Base-by-base conservation (phyloP, 225 moss, liverwort and hornwort species). In the Polytrichum commune region DNA sequence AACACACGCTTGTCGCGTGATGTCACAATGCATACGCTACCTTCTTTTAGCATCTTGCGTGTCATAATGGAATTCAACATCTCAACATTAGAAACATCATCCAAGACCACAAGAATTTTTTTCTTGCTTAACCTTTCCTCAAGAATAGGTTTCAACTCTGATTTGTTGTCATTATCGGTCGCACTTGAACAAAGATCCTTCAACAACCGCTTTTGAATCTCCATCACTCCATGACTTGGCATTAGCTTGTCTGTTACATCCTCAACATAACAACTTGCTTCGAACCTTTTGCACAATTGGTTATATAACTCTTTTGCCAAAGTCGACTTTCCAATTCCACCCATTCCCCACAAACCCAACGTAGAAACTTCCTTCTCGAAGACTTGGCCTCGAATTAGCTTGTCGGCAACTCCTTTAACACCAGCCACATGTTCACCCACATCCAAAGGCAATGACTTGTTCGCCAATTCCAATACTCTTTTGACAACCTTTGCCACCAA, bases 311-410 rank as follows among this genome's bases (percentile, higher is more conserved):
- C 70, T 23, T 58, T 60, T 23, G 70, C 70, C 54, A 70, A 30
- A 16, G 70, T 70, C 1, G 60, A 29, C 58, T 70, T 70, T 20
- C 70, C 70, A 19, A 70, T 70, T 6, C 70, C 70, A 19, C 70
- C 70, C 70, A 60, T 70, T 22, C 70, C 70, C 70, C 70, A 70
- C 25, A 70, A 58, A 16, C 70, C 70, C 20, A 70, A 6, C 7
- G n/a, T 1, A 29, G 6, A 29, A 20, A 65, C 29, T 19, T 6
- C 3, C 8, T 4, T 53, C 19, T 27, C 13, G 19, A 25, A 18
- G 6, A 22, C 5, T 0, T 30, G 9, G 1, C 3, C 18, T 23
- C 27, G 6, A 7, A 54, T 22, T 1, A 68, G 24, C 9, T 22
- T 0, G 0, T 26, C 23, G 1, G 55, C 38, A 7, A 26, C 6